Evolutionary conservation across 768 basidiomycete genomes (phyloP).

Genomic region (Boletus rubroflammeus): DNA sequence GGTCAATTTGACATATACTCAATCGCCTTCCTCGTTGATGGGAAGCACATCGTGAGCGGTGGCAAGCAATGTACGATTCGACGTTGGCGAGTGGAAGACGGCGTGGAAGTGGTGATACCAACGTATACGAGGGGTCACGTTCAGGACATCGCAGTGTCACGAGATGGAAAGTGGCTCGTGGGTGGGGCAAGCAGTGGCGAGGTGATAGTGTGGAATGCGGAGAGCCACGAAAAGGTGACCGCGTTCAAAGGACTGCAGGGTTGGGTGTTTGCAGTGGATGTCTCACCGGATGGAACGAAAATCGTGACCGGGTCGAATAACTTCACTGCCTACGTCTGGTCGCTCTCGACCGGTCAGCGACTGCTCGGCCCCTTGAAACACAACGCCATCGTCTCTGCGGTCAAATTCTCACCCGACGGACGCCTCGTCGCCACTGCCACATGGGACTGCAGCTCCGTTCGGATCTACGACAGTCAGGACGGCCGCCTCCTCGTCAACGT

Average conservation of each 20-base stretch:
- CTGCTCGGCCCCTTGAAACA: not conserved
- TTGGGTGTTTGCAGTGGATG: too few relatives aligned
- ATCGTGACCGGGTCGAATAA: not conserved
- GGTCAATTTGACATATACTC: fast-evolving
- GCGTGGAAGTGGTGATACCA: too few relatives aligned
- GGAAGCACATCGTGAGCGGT: not conserved
- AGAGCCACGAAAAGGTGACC: too few relatives aligned
- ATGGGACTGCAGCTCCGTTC: not conserved
- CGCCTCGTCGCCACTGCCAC: not conserved
- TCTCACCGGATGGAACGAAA: too few relatives aligned
- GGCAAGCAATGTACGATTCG: not conserved
- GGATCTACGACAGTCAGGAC: not conserved
- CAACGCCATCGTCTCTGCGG: too few relatives aligned
- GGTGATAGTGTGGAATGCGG: too few relatives aligned
- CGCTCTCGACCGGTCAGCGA: not conserved
- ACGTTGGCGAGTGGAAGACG: too few relatives aligned
- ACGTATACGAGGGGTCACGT: too few relatives aligned
- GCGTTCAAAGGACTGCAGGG: too few relatives aligned
- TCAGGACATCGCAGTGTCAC: not conserved
- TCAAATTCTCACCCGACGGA: not conserved
- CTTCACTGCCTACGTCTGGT: not conserved
- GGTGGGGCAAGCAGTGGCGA: not conserved
- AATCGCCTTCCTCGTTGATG: not conserved
- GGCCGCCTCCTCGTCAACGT: too few relatives aligned
- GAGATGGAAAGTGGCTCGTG: not conserved